Evolutionary conservation across 2,329 filamentous ascomycete genomes (phyloP).

Genomic region (Mycosphaerella arachidis): DNA sequence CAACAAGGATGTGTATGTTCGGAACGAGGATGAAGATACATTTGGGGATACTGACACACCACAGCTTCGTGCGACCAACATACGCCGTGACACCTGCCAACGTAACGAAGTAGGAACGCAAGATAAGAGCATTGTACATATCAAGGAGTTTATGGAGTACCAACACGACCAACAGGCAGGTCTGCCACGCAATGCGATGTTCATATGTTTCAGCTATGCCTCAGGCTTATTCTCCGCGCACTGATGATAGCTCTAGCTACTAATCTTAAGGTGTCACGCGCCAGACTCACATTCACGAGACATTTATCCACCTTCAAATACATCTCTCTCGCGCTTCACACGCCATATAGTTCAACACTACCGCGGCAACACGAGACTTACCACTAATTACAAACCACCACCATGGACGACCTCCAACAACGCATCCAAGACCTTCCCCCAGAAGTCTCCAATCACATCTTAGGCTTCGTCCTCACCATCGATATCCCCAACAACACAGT

Average conservation of each 20-base stretch:
- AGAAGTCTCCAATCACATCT: background rate
- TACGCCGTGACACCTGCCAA: constrained; percentile 65
- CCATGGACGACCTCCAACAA: too few species aligned
- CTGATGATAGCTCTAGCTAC: background rate
- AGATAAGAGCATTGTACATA: constrained; percentile 1
- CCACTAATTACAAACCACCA: too few species aligned
- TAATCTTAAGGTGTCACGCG: background rate
- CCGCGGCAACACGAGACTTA: too few species aligned
- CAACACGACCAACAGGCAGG: background rate
- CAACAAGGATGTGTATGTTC: constrained; percentile 74
- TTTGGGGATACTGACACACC: constrained; percentile 6
- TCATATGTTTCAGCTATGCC: background rate
- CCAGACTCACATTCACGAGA: background rate
- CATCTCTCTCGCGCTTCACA: too few species aligned
- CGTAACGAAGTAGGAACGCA: constrained; percentile 49
- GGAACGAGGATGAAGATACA: background rate
- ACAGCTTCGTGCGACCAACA: constrained; percentile 75
- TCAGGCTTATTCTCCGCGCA: background rate
- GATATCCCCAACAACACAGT: background rate
- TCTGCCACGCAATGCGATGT: background rate
- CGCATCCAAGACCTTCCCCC: too few species aligned
- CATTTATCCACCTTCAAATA: too few species aligned
- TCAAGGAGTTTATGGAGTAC: background rate
- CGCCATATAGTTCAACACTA: too few species aligned
- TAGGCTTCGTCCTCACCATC: background rate